A percentile compares a stretch with the other conserved stretches of the same genome.
Conservation (phyloP, 2,329 filamentous ascomycete genomes). For the Apiospora kogelbergensis region DNA sequence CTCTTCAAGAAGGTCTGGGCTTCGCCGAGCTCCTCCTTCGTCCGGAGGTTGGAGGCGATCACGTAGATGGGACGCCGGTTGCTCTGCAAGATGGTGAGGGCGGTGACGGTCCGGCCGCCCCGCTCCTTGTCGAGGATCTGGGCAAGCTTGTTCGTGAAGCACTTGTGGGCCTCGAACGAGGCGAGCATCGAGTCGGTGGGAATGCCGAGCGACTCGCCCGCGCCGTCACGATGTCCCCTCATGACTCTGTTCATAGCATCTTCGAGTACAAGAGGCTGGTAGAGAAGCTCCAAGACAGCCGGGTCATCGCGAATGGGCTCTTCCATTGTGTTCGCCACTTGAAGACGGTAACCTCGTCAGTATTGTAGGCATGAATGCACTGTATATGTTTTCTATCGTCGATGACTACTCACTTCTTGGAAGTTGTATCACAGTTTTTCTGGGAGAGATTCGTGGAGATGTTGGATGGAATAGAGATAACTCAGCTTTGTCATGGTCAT, state of each 20-base stretch:
- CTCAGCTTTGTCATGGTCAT: no score
- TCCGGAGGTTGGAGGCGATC: conserved; percentile 11
- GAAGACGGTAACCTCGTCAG: neutral
- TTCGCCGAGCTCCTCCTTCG: neutral
- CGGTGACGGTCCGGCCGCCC: conserved; percentile 12
- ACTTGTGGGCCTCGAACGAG: neutral
- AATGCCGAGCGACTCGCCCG: neutral
- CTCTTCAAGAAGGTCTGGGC: neutral
- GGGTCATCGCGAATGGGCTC: neutral
- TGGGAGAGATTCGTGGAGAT: neutral
- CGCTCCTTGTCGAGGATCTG: conserved; percentile 10
- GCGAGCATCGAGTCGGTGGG: conserved; percentile 9
- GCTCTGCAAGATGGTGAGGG: conserved; percentile 2
- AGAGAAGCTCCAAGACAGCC: neutral
- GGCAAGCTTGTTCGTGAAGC: conserved; percentile 14
- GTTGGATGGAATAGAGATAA: no score
- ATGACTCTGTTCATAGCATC: conserved; percentile 9
- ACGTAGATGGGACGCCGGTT: neutral
- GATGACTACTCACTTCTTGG: neutral
- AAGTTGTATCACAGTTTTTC: neutral
- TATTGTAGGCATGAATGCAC: neutral
- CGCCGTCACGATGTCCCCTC: neutral
- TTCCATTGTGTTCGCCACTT: neutral
- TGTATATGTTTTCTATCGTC: neutral
- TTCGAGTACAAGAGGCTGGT: conserved; percentile 12